Conservation (phyloP, 176 grass and related monocot genomes). For the Oryza longistaminata region DNA sequence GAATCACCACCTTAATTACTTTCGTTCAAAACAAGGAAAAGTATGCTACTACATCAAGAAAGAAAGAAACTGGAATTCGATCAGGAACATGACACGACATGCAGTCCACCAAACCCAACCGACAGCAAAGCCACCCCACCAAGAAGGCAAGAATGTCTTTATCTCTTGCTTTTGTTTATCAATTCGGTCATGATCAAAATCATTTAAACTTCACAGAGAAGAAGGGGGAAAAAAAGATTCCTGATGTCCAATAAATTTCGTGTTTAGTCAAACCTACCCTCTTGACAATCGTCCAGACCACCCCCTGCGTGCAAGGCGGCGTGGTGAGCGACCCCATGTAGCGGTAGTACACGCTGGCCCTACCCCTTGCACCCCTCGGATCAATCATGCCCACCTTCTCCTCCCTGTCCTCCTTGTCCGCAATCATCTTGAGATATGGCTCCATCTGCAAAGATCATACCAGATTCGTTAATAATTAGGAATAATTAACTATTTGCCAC, state of each 20-base stretch:
- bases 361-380: conserved; percentile 26
- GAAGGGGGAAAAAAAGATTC: not conserved
- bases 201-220: not conserved
- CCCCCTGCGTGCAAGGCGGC: conserved; percentile 73
- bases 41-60: not conserved
- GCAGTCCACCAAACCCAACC: not conserved
- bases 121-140: not conserved
- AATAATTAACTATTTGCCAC: too few relatives aligned
- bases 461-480: not conserved
- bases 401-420: conserved; percentile 34
- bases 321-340: conserved; percentile 81
- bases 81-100: not conserved
- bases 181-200: not conserved
- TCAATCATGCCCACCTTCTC: conserved; percentile 41
- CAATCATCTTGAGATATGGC: conserved; percentile 41
- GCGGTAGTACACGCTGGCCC: conserved; percentile 61
- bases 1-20: not conserved
- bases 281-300: conserved; percentile 66
- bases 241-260: not conserved
- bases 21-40: not conserved
- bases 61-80: not conserved
- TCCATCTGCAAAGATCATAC: conserved; percentile 40
- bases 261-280: conserved; percentile 31
- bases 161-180: not conserved
- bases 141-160: not conserved